A percentile compares a stretch with the other conserved stretches of the same genome.
phyloP scores from a whole-genome alignment of 169 alveolate species.

The Neospora caninum region DNA sequence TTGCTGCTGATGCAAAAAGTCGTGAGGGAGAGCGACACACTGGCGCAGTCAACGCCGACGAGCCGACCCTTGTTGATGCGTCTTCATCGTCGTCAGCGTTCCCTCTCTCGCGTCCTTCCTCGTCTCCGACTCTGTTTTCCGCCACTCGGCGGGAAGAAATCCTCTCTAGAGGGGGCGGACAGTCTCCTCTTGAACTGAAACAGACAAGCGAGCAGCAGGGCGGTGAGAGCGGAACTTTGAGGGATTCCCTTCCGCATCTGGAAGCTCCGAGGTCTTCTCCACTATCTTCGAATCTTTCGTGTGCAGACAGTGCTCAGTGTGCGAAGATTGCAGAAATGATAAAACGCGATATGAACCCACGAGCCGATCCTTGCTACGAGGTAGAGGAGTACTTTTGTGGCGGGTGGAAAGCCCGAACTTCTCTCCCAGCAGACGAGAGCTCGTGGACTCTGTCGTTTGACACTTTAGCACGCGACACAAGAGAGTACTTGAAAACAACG shows the following conservation, averaged over 20 bases:
- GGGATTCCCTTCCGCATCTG: no score
- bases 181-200: no score
- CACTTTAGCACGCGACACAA: not conserved
- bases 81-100: no score
- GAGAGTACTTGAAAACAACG: not conserved
- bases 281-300: not conserved
- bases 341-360: not conserved
- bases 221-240: no score
- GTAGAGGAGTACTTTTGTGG: conserved; percentile 28
- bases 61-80: no score
- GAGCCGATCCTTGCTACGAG: conserved; percentile 18
- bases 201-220: no score
- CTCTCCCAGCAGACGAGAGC: not conserved
- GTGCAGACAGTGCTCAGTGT: conserved; percentile 20
- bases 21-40: not conserved
- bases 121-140: no score
- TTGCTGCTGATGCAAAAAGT: not conserved
- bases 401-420: not conserved
- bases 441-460: not conserved
- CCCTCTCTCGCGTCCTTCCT: no score
- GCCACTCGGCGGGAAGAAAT: no score
- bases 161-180: no score
- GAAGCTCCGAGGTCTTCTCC: no score
- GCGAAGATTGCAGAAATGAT: not conserved
- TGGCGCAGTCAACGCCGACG: not conserved